Evolutionary conservation across 2,329 filamentous ascomycete genomes (phyloP), one percentile per base, ranked within the genome.

Genomic region (Cladosporium austrohemisphaericum): DNA sequence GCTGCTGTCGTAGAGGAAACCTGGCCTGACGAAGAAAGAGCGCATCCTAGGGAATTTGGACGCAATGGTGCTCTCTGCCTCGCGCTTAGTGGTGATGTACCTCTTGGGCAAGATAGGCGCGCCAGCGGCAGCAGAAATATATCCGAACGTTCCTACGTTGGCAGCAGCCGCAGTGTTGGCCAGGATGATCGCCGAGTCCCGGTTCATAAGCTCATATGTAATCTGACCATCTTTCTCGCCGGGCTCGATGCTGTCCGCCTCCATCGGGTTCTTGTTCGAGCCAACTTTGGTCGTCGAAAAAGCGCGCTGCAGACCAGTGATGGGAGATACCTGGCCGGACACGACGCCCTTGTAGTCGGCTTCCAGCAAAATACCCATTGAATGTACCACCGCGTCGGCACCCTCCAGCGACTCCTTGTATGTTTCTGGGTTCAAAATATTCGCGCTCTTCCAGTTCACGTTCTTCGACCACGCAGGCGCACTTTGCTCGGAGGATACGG

Each of bases 151-250:
- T 14, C 76, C 71, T 11, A 85, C 84, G 28, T 81, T 76, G 52
- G 81, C 80, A 26, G 72, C 72, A 20, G 78, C 77, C 1, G 90
- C 83, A 65, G 92, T 87, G 62, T 85, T 82, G 11, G 92, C 93
- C 11, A 96, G 77, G 48, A 85, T 79, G 53, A 97, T 81, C 40
- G 92, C 92, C 72, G 78, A 78, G 71, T 97, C 92, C 50, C 93
- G 81, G 72, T 98, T 98, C 89, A 98, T 96, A 53, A 90, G 77
- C 73, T 97, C 93, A 73, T 98, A 98, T 14, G 92, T 96, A 61
- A 95, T 76, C 70, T 93, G 86, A 20, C 84, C 83, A 58, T 83
- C 82, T 37, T 74, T 78, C 66, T 87, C 83, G 45, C 82, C 76
- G 1, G 84, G 78, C 57, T 78, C 76, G 57, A 91, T 76, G 53